Evolutionary conservation across 2,329 filamentous ascomycete genomes (phyloP).

Genomic region (Sporothrix humicola): DNA sequence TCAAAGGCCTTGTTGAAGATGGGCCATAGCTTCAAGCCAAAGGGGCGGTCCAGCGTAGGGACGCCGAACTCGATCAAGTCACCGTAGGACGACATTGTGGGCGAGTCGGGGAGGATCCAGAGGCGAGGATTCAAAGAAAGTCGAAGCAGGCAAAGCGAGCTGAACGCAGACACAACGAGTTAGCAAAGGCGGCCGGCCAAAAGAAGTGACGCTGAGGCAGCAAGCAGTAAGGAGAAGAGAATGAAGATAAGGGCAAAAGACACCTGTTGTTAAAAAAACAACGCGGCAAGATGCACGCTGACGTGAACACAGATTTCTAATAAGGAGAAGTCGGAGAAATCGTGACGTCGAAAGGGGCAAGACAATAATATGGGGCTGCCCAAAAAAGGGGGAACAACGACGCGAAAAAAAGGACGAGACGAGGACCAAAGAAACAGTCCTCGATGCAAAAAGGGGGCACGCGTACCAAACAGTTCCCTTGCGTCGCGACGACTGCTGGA

Average conservation of each 20-base stretch:
- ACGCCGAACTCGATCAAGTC: slow-evolving; percentile 56
- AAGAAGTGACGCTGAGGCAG: slow-evolving; percentile 19
- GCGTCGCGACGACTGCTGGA: slow-evolving; percentile 3
- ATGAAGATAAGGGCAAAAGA: not conserved
- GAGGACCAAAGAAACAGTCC: not conserved
- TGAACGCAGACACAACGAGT: slow-evolving; percentile 30
- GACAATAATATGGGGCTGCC: slow-evolving; percentile 28
- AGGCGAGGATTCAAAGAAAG: not conserved
- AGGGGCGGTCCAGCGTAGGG: slow-evolving; percentile 88
- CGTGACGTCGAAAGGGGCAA: slow-evolving; percentile 27
- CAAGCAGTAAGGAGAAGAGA: slow-evolving; percentile 1
- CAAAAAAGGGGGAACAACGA: slow-evolving; percentile 35
- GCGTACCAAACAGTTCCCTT: slow-evolving; percentile 31
- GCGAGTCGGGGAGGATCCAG: slow-evolving; percentile 15
- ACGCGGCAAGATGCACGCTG: slow-evolving; percentile 4
- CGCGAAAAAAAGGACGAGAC: slow-evolving; percentile 33
- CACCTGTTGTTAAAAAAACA: not conserved
- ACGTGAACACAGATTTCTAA: not conserved
- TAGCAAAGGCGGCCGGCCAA: slow-evolving; percentile 6
- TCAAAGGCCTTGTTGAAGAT: slow-evolving; percentile 90
- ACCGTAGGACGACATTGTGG: slow-evolving; percentile 36
- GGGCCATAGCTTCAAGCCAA: slow-evolving; percentile 90
- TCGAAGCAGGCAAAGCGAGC: slow-evolving; percentile 20
- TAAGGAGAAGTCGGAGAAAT: slow-evolving; percentile 26
- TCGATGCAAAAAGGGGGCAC: slow-evolving; percentile 33